These are phyloP conservation scores for Neofusicoccum sp. DNA, from an alignment of 2,329 filamentous ascomycete genomes.

Conservation along the genomic window DNA sequence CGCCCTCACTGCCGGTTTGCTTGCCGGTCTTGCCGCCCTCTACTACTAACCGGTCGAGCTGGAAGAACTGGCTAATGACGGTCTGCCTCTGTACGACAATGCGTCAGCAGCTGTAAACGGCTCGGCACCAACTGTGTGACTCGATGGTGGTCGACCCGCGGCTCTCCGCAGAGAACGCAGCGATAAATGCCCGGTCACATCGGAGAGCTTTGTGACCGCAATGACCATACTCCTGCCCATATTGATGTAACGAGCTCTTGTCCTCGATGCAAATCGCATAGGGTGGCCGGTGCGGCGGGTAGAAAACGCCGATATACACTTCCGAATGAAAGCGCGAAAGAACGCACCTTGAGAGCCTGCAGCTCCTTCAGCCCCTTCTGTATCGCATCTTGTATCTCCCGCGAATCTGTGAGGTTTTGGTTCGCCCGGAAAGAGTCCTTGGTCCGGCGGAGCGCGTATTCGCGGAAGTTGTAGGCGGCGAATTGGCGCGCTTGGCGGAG, in stretches of 20 bases:
- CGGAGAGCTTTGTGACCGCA: too few species aligned
- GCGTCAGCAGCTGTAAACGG: not conserved
- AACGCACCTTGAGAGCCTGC: slow-evolving; percentile 82
- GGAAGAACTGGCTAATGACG: slow-evolving; percentile 90
- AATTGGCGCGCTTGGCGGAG: slow-evolving; percentile 86
- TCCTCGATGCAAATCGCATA: not conserved
- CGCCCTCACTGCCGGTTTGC: slow-evolving; percentile 67
- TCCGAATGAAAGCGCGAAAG: too few species aligned
- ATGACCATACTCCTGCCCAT: too few species aligned
- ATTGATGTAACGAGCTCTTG: too few species aligned
- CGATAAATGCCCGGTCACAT: too few species aligned
- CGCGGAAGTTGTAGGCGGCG: slow-evolving; percentile 94
- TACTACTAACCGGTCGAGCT: slow-evolving; percentile 87
- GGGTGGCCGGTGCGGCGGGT: not conserved
- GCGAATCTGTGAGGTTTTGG: slow-evolving; percentile 69
- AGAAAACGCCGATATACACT: too few species aligned
- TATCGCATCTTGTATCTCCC: slow-evolving; percentile 82
- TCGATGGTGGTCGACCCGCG: not conserved
- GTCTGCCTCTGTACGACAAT: slow-evolving; percentile 76
- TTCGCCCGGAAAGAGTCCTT: slow-evolving; percentile 88
- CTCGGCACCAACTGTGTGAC: not conserved
- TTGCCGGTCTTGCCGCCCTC: slow-evolving; percentile 83
- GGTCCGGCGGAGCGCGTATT: slow-evolving; percentile 91
- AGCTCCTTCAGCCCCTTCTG: slow-evolving; percentile 86
- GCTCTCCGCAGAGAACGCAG: not conserved